Conservation (phyloP, 176 grass and related monocot genomes). For the Rhipidocladum racemiflorum region DNA sequence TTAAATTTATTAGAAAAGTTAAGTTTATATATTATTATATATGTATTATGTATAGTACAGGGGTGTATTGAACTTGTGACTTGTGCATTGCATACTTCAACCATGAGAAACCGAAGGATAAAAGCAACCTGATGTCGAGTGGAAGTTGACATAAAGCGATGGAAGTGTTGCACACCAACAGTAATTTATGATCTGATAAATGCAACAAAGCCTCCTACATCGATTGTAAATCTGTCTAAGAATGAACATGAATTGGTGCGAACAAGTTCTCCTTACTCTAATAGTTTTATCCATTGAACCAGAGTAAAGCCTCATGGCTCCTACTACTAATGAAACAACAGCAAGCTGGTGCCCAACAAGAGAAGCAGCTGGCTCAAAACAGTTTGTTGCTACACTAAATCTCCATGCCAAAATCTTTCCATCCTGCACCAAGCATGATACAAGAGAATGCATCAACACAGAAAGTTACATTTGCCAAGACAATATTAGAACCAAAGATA, state of each 20-base stretch:
- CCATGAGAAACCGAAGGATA: neutral
- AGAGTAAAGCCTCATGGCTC: slow-evolving; percentile 74
- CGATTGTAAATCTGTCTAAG: slow-evolving; percentile 9
- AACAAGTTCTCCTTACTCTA: slow-evolving; percentile 58
- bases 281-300: slow-evolving; percentile 94
- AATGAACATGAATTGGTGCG: neutral
- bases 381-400: slow-evolving; percentile 60
- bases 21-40: neutral
- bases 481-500: neutral
- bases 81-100: slow-evolving; percentile 24
- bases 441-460: slow-evolving; percentile 20
- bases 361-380: slow-evolving; percentile 79
- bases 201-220: neutral
- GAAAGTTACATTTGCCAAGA: neutral
- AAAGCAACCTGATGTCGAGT: neutral
- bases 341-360: slow-evolving; percentile 69
- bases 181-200: slow-evolving; percentile 10
- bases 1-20: neutral
- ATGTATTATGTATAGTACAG: neutral
- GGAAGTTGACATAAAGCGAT: neutral
- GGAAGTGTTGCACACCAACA: neutral
- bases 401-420: slow-evolving; percentile 89
- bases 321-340: slow-evolving; percentile 82
- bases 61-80: neutral
- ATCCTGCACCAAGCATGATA: slow-evolving; percentile 51